Base-by-base conservation (phyloP, 2,329 filamentous ascomycete genomes). In the Knufia fluminis region DNA sequence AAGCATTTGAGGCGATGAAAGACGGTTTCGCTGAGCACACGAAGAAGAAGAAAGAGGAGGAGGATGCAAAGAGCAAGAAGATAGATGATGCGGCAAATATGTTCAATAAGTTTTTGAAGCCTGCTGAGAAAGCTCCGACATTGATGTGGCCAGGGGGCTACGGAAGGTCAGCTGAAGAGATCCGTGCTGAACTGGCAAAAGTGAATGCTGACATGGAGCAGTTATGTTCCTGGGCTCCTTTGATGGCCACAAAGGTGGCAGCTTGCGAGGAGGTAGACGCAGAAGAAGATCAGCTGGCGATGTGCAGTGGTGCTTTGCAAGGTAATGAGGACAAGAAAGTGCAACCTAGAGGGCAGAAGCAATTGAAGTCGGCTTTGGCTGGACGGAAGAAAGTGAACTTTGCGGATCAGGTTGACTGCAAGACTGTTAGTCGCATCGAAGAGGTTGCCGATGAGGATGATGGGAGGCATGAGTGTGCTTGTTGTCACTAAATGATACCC, bases 291-390 rank as follows among this genome's bases (percentile, higher is more conserved):
- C 6, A 14, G 26, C 2, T 38, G 4, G 33, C 8, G 12, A 36
- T 36, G 44, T 45, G 42, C 24, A 45, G 28, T 32, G 42, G 42
- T 12, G 42, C 42, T 9, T 32, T 19, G 42, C 42, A 45, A 45
- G 24, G 40, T 24, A 22, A 26, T 16, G 40, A 24, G 9, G 20
- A 24, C 14, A 28, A 23, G 36, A 22, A 40, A 2, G 36, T 20
- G 16, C 17, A 4, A 40, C 26, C 6, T 12, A 12, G 26, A 28
- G 12, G 12, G 26, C 26, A 28, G 33, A 36, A 14, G 33, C 10
- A 14, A 6, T 36, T 14, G 33, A 36, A 36, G 4, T 17, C 9
- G 33, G 16, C 7, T n/a, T 36, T n/a, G 16, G 33, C 33, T 36
- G 33, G 33, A 17, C 16, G 6, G n/a, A 7, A 36, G 33, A 36